Evolutionary conservation across 202 grass and related monocot genomes (phyloP), one percentile per base, ranked within the genome.

Genomic region (Setaria italica): DNA sequence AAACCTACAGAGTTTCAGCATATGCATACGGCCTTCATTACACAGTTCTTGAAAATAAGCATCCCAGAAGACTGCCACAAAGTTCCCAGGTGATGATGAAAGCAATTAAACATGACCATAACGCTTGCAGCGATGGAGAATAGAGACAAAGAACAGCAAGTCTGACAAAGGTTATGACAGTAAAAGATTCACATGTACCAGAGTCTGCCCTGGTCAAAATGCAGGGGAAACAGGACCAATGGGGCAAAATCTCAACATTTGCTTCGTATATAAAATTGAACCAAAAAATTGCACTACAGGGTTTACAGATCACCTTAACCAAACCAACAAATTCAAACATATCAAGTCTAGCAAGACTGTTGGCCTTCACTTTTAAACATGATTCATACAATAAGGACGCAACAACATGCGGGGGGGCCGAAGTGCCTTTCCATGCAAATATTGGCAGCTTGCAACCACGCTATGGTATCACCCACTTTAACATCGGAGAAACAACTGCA

Each of bases 221-320:
- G 19, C 47, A 5, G 34, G 67, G 30, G 1, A 33, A 72, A 78
- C 16, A 77, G 56, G 47, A 82, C 17, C 8, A 20, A 34, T 35
- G 74, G 20, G n/a, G 9, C 48, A 81, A 88, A 67, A 77, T 64
- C 55, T 77, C 6, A 77, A 81, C 62, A 80, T 77, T 34, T 81
- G 77, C 77, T 81, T 91, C 12, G 65, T 85, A 85, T 85, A 82
- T 75, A 67, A 91, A 91, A 91, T 78, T 59, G 65, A 91, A 91
- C 82, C 9, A 85, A 88, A 87, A 91, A 85, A 85, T 72, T 85
- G 87, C 85, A 82, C 72, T 82, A 85, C 48, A 3, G 75, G 54
- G 81, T 76, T 84, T 82, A 91, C 85, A 85, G 15, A 65, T 81
- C 82, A 85, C 70, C 81, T 72, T 82, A 85, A 77, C 63, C 77